Base-by-base conservation (phyloP, 2,329 filamentous ascomycete species). In the Harringtonia lauricola region DNA sequence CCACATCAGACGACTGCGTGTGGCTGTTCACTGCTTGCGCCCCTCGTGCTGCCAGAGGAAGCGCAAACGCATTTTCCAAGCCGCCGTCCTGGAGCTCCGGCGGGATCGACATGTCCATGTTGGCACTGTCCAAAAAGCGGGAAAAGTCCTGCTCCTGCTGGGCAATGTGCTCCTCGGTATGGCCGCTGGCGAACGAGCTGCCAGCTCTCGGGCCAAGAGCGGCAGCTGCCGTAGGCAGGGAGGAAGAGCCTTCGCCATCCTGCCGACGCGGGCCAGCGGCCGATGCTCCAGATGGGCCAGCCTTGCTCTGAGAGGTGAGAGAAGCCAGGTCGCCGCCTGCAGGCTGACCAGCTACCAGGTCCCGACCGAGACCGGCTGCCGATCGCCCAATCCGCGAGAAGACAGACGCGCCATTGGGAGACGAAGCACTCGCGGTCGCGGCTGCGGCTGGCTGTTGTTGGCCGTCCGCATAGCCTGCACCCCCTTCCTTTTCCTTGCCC, bases 71-170 rank as follows among this genome's bases (percentile, higher is more conserved):
- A 15, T 10, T 5, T 2, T 21, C 14, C n/a, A 10, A 21, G 2
- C 18, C 41, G 21, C 10, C n/a, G 18, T 17, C 43, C 15, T 14
- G 34, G 4, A 45, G 43, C 39, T 45, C 41, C 3, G 37, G 22
- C 3, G 45, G 42, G 17, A 48, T 19, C 19, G 45, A 42, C 21
- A 36, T 30, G 41, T 46, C 43, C 10, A 47, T 37, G 34, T 36
- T 30, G 7, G 43, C 42, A 22, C 41, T 50, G 44, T 62, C 57
- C 30, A 66, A 48, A 43, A 67, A 68, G 2, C 50, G 51, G 2
- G 62, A 55, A 44, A 67, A 67, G 1, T 54, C 55, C 4, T 55
- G 53, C 46, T 66, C 63, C 35, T 61, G 56, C 14, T 40, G 49
- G 7, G 51, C 53, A 13, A 53, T 47, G 36, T 62, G 57, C 38